A percentile compares a stretch with the other conserved stretches of the same genome.
These are phyloP conservation scores for Strobilomyces confusus DNA, from an alignment of 768 basidiomycete genomes.

Conservation along the genomic window DNA sequence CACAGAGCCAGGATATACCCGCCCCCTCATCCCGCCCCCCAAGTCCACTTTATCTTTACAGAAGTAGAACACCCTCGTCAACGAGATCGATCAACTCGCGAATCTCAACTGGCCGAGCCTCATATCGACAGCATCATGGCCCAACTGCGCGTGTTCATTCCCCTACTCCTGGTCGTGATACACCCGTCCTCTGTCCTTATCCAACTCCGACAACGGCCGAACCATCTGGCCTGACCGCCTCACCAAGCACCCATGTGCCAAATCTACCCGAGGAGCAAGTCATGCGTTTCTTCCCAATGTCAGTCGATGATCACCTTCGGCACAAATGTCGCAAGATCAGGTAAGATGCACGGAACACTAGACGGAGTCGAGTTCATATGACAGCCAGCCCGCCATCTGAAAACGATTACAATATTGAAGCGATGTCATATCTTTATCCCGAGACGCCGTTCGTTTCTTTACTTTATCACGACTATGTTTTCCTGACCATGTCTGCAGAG, in stretches of 20 bases:
- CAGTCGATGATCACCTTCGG: slow-evolving; percentile 2
- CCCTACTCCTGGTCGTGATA: neutral
- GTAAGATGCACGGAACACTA: slow-evolving; percentile 1
- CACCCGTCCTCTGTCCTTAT: neutral
- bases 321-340: slow-evolving; percentile 2
- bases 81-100: slow-evolving; percentile 9
- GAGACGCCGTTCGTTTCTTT: slow-evolving; percentile 18
- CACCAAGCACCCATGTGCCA: slow-evolving; percentile 1
- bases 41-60: neutral
- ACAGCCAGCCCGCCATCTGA: neutral
- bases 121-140: slow-evolving; percentile 21
- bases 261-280: slow-evolving; percentile 10
- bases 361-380: neutral
- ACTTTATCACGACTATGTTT: neutral
- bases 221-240: neutral
- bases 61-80: slow-evolving; percentile 9
- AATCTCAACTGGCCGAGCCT: slow-evolving; percentile 19
- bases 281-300: slow-evolving; percentile 14
- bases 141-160: slow-evolving; percentile 9
- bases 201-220: neutral
- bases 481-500: slow-evolving; percentile 4
- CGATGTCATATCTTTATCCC: slow-evolving; percentile 18
- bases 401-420: slow-evolving; percentile 9
- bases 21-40: neutral
- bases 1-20: neutral